Evolutionary conservation across 495 filamentous ascomycete species (phyloP), one percentile per base, ranked within the genome.

Genomic region (Podospora didyma): DNA sequence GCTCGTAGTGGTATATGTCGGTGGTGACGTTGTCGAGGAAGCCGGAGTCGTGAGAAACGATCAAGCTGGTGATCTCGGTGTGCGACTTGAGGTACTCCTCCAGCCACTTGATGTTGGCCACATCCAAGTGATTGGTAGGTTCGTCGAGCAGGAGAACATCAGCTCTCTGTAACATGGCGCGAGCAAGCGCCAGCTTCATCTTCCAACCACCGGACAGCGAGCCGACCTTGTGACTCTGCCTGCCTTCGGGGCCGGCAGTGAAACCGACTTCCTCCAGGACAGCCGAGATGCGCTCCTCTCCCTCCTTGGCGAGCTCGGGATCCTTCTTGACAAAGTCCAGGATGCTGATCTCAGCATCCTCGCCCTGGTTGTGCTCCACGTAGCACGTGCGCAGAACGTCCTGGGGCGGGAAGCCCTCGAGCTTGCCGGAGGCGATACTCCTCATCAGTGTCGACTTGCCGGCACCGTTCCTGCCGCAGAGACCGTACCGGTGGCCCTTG

Each of bases 171-270:
- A 99, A 81, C 94, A 99, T 97, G 57, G 94, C 94, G 65, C 94
- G 84, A 51, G 95, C 94, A 63, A 99, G 79, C 54, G 94, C 94
- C 53, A 99, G 76, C 84, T 99, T 99, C 94, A 99, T 99, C 83
- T 99, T 97, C 94, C 94, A 99, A 66, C 94, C 94, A 70, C 94
- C 94, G n/a, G 94, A 99, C 19, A 97, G 78, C 24, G 92, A 96
- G 56, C 94, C 93, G 53, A 97, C 95, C 49, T 82, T 86, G 67
- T 95, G 87, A 28, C 84, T 79, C 69, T 96, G 93, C 24, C 88
- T 85, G 55, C 94, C 95, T 59, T 94, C 87, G 0, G 90, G 90
- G 10, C 92, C 92, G 60, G 89, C 73, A 3, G 89, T 93, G 75
- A 99, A 97, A 35, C 94, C 94, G 66, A 99, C 92, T 67, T 96